Conservation (phyloP, 108 stramenopile species). For the Skeletonema grethae region DNA sequence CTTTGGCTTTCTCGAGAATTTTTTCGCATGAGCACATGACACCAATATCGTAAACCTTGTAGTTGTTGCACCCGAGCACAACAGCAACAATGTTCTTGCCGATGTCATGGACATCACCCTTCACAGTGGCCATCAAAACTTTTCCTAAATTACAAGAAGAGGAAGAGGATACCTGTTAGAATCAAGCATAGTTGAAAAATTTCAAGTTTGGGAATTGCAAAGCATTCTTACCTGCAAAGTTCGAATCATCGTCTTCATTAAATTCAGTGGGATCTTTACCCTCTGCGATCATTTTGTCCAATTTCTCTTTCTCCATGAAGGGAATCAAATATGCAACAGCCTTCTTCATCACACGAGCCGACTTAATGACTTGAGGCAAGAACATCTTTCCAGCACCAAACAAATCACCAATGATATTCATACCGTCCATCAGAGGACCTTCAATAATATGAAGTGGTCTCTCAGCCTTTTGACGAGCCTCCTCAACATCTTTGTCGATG, state of each 20-base stretch:
- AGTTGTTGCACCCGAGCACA: conserved; percentile 99
- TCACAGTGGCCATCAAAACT: conserved; percentile 99
- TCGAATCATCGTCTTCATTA: conserved; percentile 86
- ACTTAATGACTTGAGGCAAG: conserved; percentile 99
- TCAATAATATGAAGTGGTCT: conserved; percentile 98
- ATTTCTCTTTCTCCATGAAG: conserved; percentile 99
- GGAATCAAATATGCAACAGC: conserved; percentile 98
- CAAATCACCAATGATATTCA: conserved; percentile 99
- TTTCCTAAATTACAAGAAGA: conserved; percentile 57
- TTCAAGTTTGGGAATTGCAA: background rate
- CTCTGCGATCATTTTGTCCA: conserved; percentile 73
- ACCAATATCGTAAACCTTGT: conserved; percentile 99
- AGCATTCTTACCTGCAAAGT: conserved; percentile 66
- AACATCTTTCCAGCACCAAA: conserved; percentile 99
- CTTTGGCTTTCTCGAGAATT: conserved; percentile 93
- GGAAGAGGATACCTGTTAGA: background rate
- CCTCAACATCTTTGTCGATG: conserved; percentile 90
- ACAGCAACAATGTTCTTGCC: conserved; percentile 99
- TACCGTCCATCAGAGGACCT: conserved; percentile 99
- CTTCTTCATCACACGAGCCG: conserved; percentile 99
- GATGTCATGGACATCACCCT: conserved; percentile 99
- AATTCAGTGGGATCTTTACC: conserved; percentile 88
- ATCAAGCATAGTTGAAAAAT: conserved; percentile 13
- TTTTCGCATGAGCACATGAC: conserved; percentile 97
- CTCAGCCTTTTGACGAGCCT: conserved; percentile 65